These are phyloP conservation scores for Stephania cephalantha DNA, from an alignment of 164 flowering plant genomes.

Conservation along the genomic window DNA sequence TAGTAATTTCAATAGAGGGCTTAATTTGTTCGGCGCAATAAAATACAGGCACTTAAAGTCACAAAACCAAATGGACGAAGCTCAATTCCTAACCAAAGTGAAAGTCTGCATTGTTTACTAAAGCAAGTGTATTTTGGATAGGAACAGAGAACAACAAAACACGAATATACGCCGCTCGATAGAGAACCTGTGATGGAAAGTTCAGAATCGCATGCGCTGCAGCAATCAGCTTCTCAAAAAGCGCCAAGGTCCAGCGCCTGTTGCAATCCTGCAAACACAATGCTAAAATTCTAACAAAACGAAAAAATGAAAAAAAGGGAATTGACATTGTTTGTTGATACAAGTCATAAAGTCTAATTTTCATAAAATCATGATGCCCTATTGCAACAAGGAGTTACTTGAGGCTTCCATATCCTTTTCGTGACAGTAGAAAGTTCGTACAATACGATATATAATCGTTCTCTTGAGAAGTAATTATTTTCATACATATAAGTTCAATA, in stretches of 20 bases:
- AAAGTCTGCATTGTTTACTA: too few species aligned
- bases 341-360: neutral
- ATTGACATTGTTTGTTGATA: neutral
- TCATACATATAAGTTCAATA: too few species aligned
- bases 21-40: too few species aligned
- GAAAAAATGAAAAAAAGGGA: neutral
- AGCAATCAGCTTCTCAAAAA: constrained; percentile 27
- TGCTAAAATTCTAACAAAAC: neutral
- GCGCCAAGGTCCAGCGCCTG: constrained; percentile 47
- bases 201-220: neutral
- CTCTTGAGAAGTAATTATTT: neutral
- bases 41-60: too few species aligned
- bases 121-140: neutral
- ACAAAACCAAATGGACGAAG: too few species aligned
- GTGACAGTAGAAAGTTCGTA: neutral
- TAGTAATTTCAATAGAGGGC: too few species aligned
- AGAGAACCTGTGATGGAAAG: neutral
- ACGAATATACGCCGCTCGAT: neutral
- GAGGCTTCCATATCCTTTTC: neutral
- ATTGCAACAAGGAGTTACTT: neutral
- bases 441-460: neutral
- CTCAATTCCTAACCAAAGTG: too few species aligned
- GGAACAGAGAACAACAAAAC: neutral
- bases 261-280: constrained; percentile 31
- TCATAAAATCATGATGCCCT: too few species aligned